A percentile compares a stretch with the other conserved stretches of the same genome.
phyloP scores from a whole-genome alignment of 2,329 filamentous ascomycete species.

The Paecilomyces fulvus region DNA sequence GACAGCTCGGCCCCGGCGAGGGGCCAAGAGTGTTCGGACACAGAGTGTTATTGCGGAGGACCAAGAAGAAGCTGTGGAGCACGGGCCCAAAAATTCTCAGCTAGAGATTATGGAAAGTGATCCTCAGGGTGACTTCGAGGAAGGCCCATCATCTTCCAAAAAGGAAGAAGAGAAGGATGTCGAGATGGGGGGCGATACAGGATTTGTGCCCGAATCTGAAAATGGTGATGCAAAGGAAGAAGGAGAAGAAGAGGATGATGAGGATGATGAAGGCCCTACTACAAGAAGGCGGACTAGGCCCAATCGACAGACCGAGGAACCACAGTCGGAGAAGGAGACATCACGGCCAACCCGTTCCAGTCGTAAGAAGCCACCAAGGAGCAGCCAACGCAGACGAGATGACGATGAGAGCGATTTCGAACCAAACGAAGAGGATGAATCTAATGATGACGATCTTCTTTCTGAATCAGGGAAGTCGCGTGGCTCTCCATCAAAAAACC shows the following conservation, averaged over 20 bases:
- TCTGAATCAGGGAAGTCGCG: slow-evolving; percentile 44
- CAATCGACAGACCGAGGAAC: slow-evolving; percentile 17
- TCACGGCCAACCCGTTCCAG: slow-evolving; percentile 28
- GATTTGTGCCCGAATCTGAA: slow-evolving; percentile 32
- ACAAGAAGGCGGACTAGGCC: slow-evolving; percentile 35
- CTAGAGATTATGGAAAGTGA: slow-evolving; percentile 37
- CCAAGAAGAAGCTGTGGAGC: slow-evolving; percentile 28
- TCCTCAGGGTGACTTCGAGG: slow-evolving; percentile 24
- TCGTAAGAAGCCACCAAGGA: slow-evolving; percentile 32
- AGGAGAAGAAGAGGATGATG: slow-evolving; percentile 42
- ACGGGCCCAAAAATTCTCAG: slow-evolving; percentile 31
- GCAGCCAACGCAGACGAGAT: slow-evolving; percentile 36
- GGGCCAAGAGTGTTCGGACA: slow-evolving; percentile 28
- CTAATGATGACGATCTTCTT: slow-evolving; percentile 44
- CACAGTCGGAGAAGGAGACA: slow-evolving; percentile 18
- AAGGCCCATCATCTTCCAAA: slow-evolving; percentile 15
- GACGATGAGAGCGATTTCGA: slow-evolving; percentile 58
- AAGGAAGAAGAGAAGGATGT: slow-evolving; percentile 20
- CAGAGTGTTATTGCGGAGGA: slow-evolving; percentile 32
- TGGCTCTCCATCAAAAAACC: slow-evolving; percentile 33
- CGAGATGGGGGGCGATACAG: slow-evolving; percentile 28
- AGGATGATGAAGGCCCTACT: slow-evolving; percentile 49
- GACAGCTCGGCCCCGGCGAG: slow-evolving; percentile 11
- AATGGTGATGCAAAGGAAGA: slow-evolving; percentile 27
- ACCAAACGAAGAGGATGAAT: slow-evolving; percentile 48